Evolutionary conservation across 257 asterid genomes (phyloP).

Genomic region (Solanum neorickii): DNA sequence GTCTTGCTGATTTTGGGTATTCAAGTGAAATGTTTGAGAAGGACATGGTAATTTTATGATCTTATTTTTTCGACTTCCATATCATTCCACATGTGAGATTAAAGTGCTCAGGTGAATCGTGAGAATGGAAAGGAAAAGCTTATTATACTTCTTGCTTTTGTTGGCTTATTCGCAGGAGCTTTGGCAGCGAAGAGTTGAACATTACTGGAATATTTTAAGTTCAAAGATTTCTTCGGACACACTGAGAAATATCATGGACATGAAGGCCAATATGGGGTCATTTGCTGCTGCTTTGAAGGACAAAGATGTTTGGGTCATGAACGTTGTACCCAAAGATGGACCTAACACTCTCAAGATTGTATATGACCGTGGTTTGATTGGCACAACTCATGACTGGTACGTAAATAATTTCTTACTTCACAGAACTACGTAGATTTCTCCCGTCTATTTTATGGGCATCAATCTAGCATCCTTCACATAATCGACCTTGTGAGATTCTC

Average conservation of each 20-base stretch:
- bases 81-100: not conserved
- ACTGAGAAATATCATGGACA: constrained; percentile 84
- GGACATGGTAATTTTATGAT: constrained; percentile 50
- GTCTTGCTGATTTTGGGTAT: constrained; percentile 96
- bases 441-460: not conserved
- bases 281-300: constrained; percentile 92
- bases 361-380: constrained; percentile 84
- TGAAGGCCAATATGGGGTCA: constrained; percentile 93
- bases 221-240: constrained; percentile 63
- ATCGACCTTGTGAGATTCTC: not conserved
- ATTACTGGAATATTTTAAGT: constrained; percentile 64
- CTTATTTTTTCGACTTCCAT: not conserved
- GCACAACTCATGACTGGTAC: constrained; percentile 80
- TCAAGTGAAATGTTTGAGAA: constrained; percentile 78
- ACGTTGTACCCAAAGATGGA: constrained; percentile 85
- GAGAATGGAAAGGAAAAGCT: not conserved
- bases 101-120: not conserved
- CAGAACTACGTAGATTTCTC: not conserved
- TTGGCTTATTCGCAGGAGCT: constrained; percentile 40
- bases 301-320: constrained; percentile 96
- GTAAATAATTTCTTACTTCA: not conserved
- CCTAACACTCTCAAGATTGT: constrained; percentile 87
- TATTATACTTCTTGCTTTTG: not conserved
- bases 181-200: constrained; percentile 78
- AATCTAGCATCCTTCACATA: not conserved